Percentiles rank a stretch among this genome's conserved stretches.
Evolutionary conservation across 2,329 filamentous ascomycete genomes (phyloP).

Genomic region (Ophiocordyceps camponoti-floridani): DNA sequence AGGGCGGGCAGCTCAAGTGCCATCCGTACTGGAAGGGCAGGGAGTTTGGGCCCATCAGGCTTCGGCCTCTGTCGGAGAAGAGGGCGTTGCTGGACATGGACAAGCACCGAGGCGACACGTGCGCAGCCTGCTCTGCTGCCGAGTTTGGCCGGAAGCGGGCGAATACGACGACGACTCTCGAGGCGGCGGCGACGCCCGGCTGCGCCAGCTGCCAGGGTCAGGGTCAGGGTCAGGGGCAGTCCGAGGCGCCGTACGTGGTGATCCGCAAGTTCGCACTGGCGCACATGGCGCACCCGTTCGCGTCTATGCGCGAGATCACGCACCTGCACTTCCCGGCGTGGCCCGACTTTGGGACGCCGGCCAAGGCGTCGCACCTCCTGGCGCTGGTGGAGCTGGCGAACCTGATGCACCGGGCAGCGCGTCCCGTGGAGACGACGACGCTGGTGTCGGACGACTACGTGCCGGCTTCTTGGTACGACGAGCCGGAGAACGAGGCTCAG

Average conservation of each 20-base stretch:
- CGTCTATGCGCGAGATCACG: conserved; percentile 77
- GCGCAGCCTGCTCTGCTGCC: conserved; percentile 8
- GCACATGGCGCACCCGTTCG: conserved; percentile 61
- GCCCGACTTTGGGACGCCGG: conserved; percentile 91
- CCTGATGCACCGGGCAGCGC: conserved; percentile 44
- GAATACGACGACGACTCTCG: conserved; percentile 30
- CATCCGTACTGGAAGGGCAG: conserved; percentile 80
- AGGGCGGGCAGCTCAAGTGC: conserved; percentile 86
- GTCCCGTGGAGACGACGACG: conserved; percentile 27
- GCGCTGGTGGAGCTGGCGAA: conserved; percentile 81
- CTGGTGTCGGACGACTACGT: conserved; percentile 11
- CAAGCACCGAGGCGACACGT: conserved; percentile 25
- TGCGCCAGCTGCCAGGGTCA: conserved; percentile 7
- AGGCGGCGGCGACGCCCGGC: conserved; percentile 13
- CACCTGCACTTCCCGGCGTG: conserved; percentile 91
- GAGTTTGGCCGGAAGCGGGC: conserved; percentile 32
- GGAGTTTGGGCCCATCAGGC: conserved; percentile 59
- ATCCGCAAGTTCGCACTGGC: conserved; percentile 76
- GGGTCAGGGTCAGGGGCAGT: conserved; percentile 3
- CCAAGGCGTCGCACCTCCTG: conserved; percentile 72
- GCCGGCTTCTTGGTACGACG: conserved; percentile 31
- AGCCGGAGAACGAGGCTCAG: conserved; percentile 35
- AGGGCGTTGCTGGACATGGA: conserved; percentile 60
- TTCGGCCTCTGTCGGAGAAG: conserved; percentile 67
- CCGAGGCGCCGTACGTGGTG: conserved; percentile 57